Conservation (phyloP, 1,284 basidiomycete genomes). For the Pascua guehoae region DNA sequence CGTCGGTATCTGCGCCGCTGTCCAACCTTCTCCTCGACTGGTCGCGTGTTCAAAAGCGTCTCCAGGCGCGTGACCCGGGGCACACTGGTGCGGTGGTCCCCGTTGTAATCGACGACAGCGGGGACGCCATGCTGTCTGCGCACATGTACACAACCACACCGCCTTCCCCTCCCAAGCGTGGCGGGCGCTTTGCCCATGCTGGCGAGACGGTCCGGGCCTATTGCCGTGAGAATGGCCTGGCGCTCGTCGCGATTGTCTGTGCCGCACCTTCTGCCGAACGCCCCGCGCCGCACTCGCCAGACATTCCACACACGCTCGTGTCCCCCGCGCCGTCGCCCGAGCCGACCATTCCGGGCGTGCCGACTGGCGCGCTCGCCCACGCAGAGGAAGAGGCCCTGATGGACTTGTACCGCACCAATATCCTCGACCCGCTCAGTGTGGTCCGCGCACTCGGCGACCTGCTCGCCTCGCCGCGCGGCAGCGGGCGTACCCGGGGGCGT, state of each 20-base stretch:
- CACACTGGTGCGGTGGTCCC: conserved; percentile 41
- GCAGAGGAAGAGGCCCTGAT: conserved; percentile 33
- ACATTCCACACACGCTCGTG: conserved; percentile 1
- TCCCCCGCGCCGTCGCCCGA: not conserved
- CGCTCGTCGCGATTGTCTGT: conserved; percentile 34
- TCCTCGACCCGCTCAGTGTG: conserved; percentile 38
- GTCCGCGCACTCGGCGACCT: conserved; percentile 37
- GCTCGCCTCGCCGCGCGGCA: conserved; percentile 15
- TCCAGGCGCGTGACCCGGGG: conserved; percentile 25
- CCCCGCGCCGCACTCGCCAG: not conserved
- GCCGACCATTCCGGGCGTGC: conserved; percentile 8
- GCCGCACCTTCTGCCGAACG: conserved; percentile 11
- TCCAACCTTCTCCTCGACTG: conserved; percentile 37
- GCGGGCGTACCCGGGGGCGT: conserved; percentile 19
- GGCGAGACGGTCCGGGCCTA: conserved; percentile 43
- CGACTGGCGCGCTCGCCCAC: conserved; percentile 17
- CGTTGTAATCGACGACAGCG: conserved; percentile 39
- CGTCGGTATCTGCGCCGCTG: conserved; percentile 24
- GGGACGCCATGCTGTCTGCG: conserved; percentile 11
- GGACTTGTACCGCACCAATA: conserved; percentile 32
- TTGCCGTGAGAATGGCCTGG: conserved; percentile 33
- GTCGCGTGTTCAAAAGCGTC: conserved; percentile 37
- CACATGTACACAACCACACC: conserved; percentile 8
- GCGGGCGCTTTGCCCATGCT: conserved; percentile 33
- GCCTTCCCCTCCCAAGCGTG: conserved; percentile 14